Conservation (phyloP, 345 rosid genomes). For the Leavenworthia alabamica region DNA sequence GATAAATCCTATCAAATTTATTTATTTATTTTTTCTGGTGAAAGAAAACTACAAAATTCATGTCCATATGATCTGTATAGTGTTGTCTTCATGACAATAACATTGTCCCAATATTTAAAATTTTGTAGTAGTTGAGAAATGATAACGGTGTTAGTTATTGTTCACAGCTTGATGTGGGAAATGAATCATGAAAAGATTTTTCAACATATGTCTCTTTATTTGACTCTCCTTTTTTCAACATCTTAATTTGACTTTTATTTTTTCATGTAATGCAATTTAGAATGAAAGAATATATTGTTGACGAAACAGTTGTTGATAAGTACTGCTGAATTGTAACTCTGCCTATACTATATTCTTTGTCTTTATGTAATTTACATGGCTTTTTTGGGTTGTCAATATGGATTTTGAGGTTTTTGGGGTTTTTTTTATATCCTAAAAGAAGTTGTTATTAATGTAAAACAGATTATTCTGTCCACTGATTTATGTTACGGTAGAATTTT, state of each 20-base stretch:
- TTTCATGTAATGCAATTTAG: background rate
- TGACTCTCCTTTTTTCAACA: background rate
- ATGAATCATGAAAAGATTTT: constrained; percentile 15
- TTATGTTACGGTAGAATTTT: too few species aligned
- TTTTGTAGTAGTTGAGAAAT: background rate
- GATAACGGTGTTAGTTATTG: background rate
- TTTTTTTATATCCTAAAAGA: background rate
- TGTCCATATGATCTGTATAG: background rate
- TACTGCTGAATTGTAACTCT: background rate
- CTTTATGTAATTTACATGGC: background rate
- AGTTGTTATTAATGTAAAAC: background rate
- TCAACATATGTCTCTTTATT: background rate
- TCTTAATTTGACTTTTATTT: background rate
- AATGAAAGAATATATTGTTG: background rate
- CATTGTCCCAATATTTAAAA: background rate
- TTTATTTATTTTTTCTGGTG: background rate
- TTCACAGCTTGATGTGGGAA: constrained; percentile 9
- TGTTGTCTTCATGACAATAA: background rate
- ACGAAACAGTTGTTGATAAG: background rate
- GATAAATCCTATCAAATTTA: background rate
- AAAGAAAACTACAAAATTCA: background rate
- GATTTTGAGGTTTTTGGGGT: background rate
- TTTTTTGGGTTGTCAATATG: background rate
- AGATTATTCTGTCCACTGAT: background rate
- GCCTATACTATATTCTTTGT: background rate